Evolutionary conservation across 2,329 filamentous ascomycete genomes (phyloP).

Genomic region (Epichloe glyceriae): DNA sequence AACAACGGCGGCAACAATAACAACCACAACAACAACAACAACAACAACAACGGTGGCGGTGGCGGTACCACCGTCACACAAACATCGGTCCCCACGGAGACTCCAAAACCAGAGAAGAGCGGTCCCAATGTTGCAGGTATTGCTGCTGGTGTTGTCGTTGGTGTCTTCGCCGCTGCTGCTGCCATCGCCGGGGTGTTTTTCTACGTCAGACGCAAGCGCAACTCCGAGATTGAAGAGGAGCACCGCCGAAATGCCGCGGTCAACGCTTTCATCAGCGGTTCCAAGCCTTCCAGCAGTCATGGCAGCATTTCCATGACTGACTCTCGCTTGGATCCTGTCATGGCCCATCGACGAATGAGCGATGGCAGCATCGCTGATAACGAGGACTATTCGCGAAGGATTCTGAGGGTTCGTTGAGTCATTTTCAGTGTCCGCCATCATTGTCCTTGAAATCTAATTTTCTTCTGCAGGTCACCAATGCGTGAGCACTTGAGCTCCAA

Average conservation of each 20-base stretch:
- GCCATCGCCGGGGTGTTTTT: constrained; percentile 59
- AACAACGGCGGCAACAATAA: background rate
- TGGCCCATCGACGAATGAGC: constrained; percentile 74
- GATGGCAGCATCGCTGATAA: constrained; percentile 96
- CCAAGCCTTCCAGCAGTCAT: constrained; percentile 48
- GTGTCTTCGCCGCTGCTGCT: constrained; percentile 55
- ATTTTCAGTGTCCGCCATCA: background rate
- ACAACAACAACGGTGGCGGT: background rate
- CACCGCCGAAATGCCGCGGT: constrained; percentile 70
- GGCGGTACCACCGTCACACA: constrained; percentile 8
- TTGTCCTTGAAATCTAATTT: background rate
- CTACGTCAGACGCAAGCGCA: constrained; percentile 61
- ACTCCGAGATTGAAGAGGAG: constrained; percentile 69
- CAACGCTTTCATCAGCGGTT: constrained; percentile 58
- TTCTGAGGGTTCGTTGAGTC: constrained; percentile 64
- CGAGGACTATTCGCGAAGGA: constrained; percentile 90
- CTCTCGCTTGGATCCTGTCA: constrained; percentile 73
- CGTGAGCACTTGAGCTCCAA: constrained; percentile 25
- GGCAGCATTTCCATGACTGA: constrained; percentile 63
- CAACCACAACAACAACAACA: background rate
- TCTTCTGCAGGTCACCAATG: constrained; percentile 40
- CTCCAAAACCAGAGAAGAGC: constrained; percentile 14
- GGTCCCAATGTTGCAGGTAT: constrained; percentile 69
- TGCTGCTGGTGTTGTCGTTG: constrained; percentile 77
- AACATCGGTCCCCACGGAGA: constrained; percentile 8